A percentile compares a stretch with the other conserved stretches of the same genome.
phyloP scores from a whole-genome alignment of 2,329 filamentous ascomycete genomes.

The Aspergillus transmontanensis region DNA sequence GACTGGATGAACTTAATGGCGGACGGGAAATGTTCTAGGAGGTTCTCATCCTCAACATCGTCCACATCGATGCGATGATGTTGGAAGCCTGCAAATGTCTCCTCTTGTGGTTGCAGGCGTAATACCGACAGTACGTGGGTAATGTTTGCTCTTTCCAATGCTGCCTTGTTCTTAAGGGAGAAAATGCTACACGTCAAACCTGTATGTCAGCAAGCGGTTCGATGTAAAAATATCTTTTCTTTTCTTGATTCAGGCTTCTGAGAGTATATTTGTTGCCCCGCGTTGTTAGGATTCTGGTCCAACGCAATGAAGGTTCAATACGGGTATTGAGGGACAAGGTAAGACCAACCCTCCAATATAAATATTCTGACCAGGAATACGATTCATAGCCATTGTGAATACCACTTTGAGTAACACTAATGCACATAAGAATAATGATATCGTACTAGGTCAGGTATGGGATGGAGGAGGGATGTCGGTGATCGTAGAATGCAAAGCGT shows the following conservation, averaged over 20 bases:
- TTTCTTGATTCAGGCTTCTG: not conserved
- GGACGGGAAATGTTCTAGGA: conserved; percentile 76
- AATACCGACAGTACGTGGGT: conserved; percentile 90
- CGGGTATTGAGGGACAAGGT: conserved; percentile 7
- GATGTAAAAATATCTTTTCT: not conserved
- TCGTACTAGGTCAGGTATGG: not conserved
- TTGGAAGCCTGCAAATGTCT: conserved; percentile 63
- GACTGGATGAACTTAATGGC: conserved; percentile 81
- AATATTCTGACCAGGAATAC: conserved; percentile 69
- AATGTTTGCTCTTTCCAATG: conserved; percentile 72
- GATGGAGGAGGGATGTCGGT: not conserved
- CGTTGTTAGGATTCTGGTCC: conserved; percentile 2
- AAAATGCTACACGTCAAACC: conserved; percentile 65
- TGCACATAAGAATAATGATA: not conserved
- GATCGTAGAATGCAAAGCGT: not conserved
- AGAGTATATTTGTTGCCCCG: conserved; percentile 7
- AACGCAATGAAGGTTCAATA: not conserved
- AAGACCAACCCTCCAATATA: conserved; percentile 73
- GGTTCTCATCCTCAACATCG: conserved; percentile 85
- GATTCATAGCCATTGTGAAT: conserved; percentile 55
- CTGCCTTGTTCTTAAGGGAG: conserved; percentile 70
- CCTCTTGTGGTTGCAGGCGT: conserved; percentile 60
- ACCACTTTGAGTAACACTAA: not conserved
- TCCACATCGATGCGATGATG: conserved; percentile 84
- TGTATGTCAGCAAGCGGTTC: conserved; percentile 9